phyloP scores from a whole-genome alignment of 257 asterid species.

The Ocimum tenuiflorum region DNA sequence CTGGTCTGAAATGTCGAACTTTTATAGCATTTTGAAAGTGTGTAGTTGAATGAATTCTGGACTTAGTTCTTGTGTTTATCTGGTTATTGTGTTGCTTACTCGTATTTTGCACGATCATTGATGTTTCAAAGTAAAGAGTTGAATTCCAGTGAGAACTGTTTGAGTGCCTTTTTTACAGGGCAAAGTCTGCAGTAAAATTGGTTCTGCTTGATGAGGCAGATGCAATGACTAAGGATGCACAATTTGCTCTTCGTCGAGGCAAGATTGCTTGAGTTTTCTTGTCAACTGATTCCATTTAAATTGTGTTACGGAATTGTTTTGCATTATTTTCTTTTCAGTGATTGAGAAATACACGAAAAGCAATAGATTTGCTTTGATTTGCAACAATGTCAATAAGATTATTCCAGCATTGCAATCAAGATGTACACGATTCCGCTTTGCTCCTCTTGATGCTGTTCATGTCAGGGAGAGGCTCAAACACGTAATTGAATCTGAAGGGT shows the following conservation, averaged over 20 bases:
- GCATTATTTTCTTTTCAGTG: constrained; percentile 46
- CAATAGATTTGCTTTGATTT: constrained; percentile 87
- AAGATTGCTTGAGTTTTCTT: constrained; percentile 19
- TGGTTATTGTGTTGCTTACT: not conserved
- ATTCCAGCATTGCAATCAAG: constrained; percentile 97
- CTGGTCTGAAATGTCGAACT: not conserved
- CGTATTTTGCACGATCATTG: not conserved
- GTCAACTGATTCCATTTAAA: not conserved
- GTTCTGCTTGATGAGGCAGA: constrained; percentile 93
- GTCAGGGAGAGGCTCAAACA: constrained; percentile 75
- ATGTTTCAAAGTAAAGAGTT: not conserved
- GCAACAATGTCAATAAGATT: constrained; percentile 93
- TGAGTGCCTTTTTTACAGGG: constrained; percentile 42
- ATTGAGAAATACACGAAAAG: constrained; percentile 87
- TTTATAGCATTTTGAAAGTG: not conserved
- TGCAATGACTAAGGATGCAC: constrained; percentile 99
- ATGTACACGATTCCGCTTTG: constrained; percentile 95
- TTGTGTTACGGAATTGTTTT: not conserved
- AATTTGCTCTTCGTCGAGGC: constrained; percentile 98
- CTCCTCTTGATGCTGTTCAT: constrained; percentile 84
- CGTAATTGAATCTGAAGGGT: constrained; percentile 80
- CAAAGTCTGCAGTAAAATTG: constrained; percentile 67
- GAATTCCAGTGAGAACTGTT: constrained; percentile 2
- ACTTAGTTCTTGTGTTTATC: constrained; percentile 1
- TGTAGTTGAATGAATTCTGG: not conserved